Conservation (phyloP, 495 filamentous ascomycete genomes). For the Usnea hakonensis region DNA sequence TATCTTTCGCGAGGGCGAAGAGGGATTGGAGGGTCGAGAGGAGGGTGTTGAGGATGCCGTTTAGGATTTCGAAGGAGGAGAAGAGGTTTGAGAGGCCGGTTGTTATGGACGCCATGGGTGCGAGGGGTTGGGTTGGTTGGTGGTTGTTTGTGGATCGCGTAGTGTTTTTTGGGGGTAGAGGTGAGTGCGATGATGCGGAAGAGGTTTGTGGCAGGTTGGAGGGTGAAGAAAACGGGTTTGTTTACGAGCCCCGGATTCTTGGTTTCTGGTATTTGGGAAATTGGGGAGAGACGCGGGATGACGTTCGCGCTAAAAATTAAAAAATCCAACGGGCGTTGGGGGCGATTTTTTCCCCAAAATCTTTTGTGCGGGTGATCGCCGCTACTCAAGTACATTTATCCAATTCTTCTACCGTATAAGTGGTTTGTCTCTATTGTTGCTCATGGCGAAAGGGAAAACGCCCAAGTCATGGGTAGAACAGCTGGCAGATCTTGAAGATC, state of each 20-base stretch:
- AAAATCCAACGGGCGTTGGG: too few relatives aligned
- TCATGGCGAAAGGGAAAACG: slow-evolving; percentile 30
- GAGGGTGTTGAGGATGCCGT: slow-evolving; percentile 24
- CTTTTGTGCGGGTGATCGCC: not conserved
- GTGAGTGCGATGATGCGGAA: not conserved
- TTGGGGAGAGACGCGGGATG: not conserved
- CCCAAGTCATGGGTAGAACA: slow-evolving; percentile 52
- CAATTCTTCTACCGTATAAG: not conserved
- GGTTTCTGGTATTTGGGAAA: not conserved
- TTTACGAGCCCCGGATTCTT: not conserved
- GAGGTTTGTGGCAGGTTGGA: not conserved
- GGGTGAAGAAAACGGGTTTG: not conserved
- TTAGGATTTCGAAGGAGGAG: slow-evolving; percentile 31
- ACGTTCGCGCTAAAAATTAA: not conserved
- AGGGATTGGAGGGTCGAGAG: slow-evolving; percentile 31
- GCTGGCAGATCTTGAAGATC: slow-evolving; percentile 56
- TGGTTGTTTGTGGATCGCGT: not conserved
- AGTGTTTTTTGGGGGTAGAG: not conserved
- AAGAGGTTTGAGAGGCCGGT: slow-evolving; percentile 31
- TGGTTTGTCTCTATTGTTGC: not conserved
- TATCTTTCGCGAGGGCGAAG: slow-evolving; percentile 21
- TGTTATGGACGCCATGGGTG: slow-evolving; percentile 31
- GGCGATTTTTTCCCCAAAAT: too few relatives aligned
- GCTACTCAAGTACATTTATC: not conserved
- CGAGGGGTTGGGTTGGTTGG: not conserved